These are phyloP conservation scores for Glycine tomentella DNA, from an alignment of 306 rosid species.

Conservation along the genomic window DNA sequence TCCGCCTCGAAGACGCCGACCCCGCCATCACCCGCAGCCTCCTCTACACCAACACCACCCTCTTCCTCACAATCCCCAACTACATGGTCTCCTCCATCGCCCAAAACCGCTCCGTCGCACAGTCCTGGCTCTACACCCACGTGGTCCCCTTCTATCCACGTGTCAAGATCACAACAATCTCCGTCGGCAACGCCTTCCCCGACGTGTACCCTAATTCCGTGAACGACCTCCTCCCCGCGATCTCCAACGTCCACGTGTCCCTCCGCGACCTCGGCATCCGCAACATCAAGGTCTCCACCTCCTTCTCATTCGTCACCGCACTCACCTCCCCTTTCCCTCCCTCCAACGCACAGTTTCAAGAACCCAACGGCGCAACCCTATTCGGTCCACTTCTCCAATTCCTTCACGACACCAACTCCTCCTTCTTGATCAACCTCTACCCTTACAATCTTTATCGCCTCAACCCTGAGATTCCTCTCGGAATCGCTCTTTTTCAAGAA, in stretches of 20 bases:
- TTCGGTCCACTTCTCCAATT: slow-evolving; percentile 73
- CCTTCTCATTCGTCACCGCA: slow-evolving; percentile 70
- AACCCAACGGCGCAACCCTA: slow-evolving; percentile 44
- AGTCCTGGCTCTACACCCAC: slow-evolving; percentile 70
- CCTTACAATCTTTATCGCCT: slow-evolving; percentile 82
- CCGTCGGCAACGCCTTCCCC: slow-evolving; percentile 78
- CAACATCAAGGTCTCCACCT: slow-evolving; percentile 72
- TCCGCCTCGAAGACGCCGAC: slow-evolving; percentile 71
- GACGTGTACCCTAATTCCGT: slow-evolving; percentile 52
- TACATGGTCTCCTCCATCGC: slow-evolving; percentile 64
- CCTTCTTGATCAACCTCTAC: slow-evolving; percentile 79
- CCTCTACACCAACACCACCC: slow-evolving; percentile 70
- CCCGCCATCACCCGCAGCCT: slow-evolving; percentile 66
- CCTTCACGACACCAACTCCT: slow-evolving; percentile 75
- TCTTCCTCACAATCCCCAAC: slow-evolving; percentile 82
- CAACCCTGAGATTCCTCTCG: slow-evolving; percentile 71
- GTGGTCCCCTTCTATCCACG: slow-evolving; percentile 92
- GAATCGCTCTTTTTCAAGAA: slow-evolving; percentile 75
- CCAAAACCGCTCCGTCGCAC: slow-evolving; percentile 69
- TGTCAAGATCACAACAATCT: slow-evolving; percentile 73
- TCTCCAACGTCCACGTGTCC: slow-evolving; percentile 67
- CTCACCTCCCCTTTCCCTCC: slow-evolving; percentile 77
- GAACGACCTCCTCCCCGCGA: slow-evolving; percentile 66
- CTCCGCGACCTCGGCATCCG: slow-evolving; percentile 79
- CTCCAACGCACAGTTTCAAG: slow-evolving; percentile 71